Evolutionary conservation across 768 basidiomycete species (phyloP), one percentile per base, ranked within the genome.

Genomic region (Collybiopsis confluens): DNA sequence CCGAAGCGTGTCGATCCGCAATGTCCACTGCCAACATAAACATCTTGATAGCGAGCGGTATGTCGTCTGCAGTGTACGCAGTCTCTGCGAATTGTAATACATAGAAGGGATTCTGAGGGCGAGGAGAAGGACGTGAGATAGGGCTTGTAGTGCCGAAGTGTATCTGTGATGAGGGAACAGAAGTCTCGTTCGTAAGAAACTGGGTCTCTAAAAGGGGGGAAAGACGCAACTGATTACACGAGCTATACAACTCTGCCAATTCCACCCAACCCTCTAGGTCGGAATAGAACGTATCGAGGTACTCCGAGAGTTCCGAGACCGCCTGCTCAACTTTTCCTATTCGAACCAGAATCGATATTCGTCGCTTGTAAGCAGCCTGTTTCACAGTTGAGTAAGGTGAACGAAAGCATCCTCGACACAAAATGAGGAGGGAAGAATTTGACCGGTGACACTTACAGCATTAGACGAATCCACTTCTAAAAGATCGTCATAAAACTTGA

Each of bases 181-280:
- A 36, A 3, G 45, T 24, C 24, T 40, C 4, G 45, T 33, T 44
- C 27, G n/a, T 52, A 46, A 26, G 48, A 4, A 37, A 8, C 30
- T 11, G 40, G 20, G 40, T 37, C 44, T 27, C 4, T 28, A 35
- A 27, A 21, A 33, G 18, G 26, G 24, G 20, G 38, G 33, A 42
- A 18, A 2, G 18, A 2, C 71, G 88, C 49, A 57, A 93, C 90
- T 88, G 85, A 59, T 83, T 81, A 60, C 86, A 84, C 10, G 80
- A 75, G 4, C 83, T 73, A 60, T 96, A 92, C 3, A 91, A 80
- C 61, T 90, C 86, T 0, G 90, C 85, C 21, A 97, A 80, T 65
- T 94, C 88, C 16, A 90, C 69, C 93, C 94, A 96, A 10, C 81
- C 92, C 59, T 94, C 91, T 13, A 86, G 73, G 58, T 97, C 94